Evolutionary conservation across 2,329 filamentous ascomycete genomes (phyloP), one percentile per base, ranked within the genome.

Genomic region (Pseudovirgaria hyperparasitica): DNA sequence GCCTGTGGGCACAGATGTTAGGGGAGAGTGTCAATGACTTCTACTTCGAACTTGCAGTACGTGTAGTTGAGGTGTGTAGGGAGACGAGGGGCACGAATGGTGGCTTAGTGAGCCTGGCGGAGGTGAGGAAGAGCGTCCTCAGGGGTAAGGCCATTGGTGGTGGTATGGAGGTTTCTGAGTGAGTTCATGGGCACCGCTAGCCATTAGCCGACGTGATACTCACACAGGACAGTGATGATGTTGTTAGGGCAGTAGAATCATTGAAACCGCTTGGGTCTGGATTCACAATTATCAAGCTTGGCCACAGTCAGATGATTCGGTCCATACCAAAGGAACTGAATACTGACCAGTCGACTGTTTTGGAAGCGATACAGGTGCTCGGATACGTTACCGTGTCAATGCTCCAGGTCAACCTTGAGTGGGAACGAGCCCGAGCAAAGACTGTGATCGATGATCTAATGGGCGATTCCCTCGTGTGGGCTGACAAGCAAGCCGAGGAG

Each of bases 11-110:
- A 6, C 86, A 94, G 60, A 72, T 96, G 36, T 67, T 96, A 12
- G 90, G 90, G 16, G 73, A 80, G 33, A 85, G 76, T 43, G 86
- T 98, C 41, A 92, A 94, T 50, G 90, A 98, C 54, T 98, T 98
- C 50, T 98, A 96, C 60, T 96, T 96, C 54, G 87, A 92, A 61
- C 72, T 98, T 23, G 90, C 85, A 2, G 87, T 96, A n/a, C 70
- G 82, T 26, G 81, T 96, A 1, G 90, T 98, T 5, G 87, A 96
- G 54, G 74, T 94, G 6, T 98, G 90, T 50, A 68, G 84, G 5
- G 73, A 77, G 27, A 94, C 85, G 23, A 67, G 90, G 27, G 72
- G 71, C 4, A 87, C 94, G 57, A 98, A 98, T 50, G 90, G 90
- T 5, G 90, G 90, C 0, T 62, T 98, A 43, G 82, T 98, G 28